These are phyloP conservation scores for Clarireedia monteithiana DNA, from an alignment of 2,329 filamentous ascomycete species.

Conservation along the genomic window DNA sequence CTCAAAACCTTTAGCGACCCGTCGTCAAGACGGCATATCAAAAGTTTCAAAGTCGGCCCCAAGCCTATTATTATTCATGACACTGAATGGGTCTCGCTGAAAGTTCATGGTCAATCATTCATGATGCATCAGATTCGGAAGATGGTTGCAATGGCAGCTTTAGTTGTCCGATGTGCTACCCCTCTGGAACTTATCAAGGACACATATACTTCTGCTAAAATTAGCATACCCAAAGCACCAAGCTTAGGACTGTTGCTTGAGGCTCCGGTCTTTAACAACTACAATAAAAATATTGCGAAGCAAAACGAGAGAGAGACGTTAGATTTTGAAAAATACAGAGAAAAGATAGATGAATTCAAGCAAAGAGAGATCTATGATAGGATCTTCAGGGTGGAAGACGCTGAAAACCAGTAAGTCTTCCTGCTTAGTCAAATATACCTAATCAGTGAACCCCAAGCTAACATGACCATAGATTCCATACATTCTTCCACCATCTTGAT, in stretches of 20 bases:
- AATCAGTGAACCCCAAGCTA: not conserved
- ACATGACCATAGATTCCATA: conserved; percentile 51
- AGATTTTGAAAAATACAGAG: conserved; percentile 70
- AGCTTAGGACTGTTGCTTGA: conserved; percentile 83
- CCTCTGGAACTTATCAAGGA: conserved; percentile 62
- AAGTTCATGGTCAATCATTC: conserved; percentile 96
- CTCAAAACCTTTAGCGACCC: conserved; percentile 76
- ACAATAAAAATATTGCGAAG: conserved; percentile 66
- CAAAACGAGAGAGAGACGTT: conserved; percentile 60
- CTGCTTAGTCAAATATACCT: not conserved
- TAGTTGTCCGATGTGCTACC: conserved; percentile 80
- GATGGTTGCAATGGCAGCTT: conserved; percentile 89
- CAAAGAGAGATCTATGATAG: conserved; percentile 83
- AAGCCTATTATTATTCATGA: conserved; percentile 77
- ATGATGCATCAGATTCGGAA: conserved; percentile 99
- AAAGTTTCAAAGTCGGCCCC: conserved; percentile 74
- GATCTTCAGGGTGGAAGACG: conserved; percentile 85
- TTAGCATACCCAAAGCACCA: conserved; percentile 90
- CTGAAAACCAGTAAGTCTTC: conserved; percentile 67
- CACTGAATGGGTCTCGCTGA: conserved; percentile 91
- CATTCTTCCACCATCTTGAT: conserved; percentile 74
- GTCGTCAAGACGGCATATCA: conserved; percentile 84
- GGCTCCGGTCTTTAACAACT: conserved; percentile 81
- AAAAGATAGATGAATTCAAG: conserved; percentile 82
- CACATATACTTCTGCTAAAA: conserved; percentile 63